Base-by-base conservation (phyloP, 768 basidiomycete genomes). In the Exsudoporus frostii region DNA sequence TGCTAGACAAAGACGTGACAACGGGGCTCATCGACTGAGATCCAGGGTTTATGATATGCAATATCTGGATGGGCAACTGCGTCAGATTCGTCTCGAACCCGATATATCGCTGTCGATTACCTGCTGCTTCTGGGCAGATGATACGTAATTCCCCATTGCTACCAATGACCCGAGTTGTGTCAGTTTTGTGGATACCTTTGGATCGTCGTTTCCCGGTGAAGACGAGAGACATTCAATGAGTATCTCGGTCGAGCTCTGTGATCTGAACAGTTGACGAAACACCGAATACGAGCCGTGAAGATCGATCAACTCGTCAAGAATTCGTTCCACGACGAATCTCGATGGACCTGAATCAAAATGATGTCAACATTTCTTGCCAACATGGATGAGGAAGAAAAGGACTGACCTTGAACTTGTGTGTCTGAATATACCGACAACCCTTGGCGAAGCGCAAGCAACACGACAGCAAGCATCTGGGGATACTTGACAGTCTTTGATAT, bases 221-320 rank as follows among this genome's bases (percentile, higher is more conserved):
- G 86, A 88, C 58, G 79, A 79, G 65, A 84, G 85, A 20, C 81
- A 80, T 24, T 84, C 80, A 8, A 90, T 74, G 56, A 90, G 88
- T 9, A 83, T 55, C 50, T 84, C 82, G 0, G 85, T 86, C 10
- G 80, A 80, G 50, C 81, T 83, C 50, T 87, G 85, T 1, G 86
- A 89, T 58, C 77, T 82, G 71, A 92, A 92, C 1, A 86, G 65
- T 50, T 85, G 79, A 13, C 88, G 82, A 69, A 92, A 92, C 0
- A 82, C 80, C 0, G 78, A 63, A 55, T 79, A 83, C 0, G 83
- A 78, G 1, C 80, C 75, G 56, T 92, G 88, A 30, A 90, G 72
- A 30, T 80, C 76, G 56, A 91, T 82, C 45, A 92, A 66, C 48
- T 86, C 82, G 64, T 86, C 86, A 1, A 89, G 67, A 15, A 93